These are phyloP conservation scores for Intubia oerlemansii DNA, from an alignment of 2,329 filamentous ascomycete genomes.

Conservation along the genomic window DNA sequence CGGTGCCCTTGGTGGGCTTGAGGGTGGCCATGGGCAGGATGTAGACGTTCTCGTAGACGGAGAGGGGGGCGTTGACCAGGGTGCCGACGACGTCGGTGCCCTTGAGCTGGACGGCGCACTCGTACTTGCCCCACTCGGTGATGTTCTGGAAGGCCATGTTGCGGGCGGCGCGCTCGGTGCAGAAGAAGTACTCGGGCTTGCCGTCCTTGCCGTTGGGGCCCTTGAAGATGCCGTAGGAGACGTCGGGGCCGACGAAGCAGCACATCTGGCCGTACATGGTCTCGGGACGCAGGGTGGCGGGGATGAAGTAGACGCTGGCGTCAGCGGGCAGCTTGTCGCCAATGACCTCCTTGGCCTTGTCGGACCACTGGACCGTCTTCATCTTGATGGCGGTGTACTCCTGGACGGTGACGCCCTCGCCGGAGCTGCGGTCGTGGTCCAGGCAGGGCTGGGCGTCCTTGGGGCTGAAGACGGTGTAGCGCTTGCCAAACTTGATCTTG, in stretches of 20 bases:
- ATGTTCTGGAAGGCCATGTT: conserved; percentile 95
- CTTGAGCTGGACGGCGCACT: conserved; percentile 48
- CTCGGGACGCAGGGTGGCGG: conserved; percentile 79
- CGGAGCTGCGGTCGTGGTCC: conserved; percentile 66
- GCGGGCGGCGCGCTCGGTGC: conserved; percentile 37
- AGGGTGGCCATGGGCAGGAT: conserved; percentile 93
- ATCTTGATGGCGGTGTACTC: conserved; percentile 89
- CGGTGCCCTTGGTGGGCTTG: conserved; percentile 82
- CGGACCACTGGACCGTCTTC: conserved; percentile 74
- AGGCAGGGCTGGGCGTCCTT: conserved; percentile 79
- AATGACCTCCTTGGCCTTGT: conserved; percentile 48
- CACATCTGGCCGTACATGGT: conserved; percentile 98
- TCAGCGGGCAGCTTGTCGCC: conserved; percentile 58
- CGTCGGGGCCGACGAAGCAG: conserved; percentile 82
- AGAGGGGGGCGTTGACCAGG: conserved; percentile 76
- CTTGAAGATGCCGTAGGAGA: conserved; percentile 67
- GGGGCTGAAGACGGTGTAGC: conserved; percentile 20
- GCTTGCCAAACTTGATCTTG: conserved; percentile 79
- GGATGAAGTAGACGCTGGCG: conserved; percentile 70
- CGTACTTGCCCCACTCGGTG: conserved; percentile 46
- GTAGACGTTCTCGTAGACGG: conserved; percentile 61
- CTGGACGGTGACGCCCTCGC: conserved; percentile 66
- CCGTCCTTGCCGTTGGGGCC: conserved; percentile 21
- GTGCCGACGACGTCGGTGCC: conserved; percentile 74
- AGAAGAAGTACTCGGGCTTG: conserved; percentile 60